Evolutionary conservation across 2,329 filamentous ascomycete species (phyloP).

Genomic region (Colletotrichum costaricense): DNA sequence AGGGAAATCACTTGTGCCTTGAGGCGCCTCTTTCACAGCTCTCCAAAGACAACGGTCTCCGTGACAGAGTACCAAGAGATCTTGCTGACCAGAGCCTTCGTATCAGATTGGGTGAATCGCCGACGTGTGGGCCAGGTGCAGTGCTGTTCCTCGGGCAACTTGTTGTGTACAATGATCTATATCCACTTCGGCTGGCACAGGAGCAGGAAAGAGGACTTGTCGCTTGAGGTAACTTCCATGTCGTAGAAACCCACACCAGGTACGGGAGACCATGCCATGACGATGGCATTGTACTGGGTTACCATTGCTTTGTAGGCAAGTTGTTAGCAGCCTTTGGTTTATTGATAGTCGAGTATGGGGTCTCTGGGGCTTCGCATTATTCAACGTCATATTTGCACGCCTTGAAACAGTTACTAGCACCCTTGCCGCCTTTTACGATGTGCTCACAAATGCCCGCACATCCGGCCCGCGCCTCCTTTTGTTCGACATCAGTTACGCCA

Average conservation of each 20-base stretch:
- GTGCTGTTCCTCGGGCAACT: background rate
- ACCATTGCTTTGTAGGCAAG: slow-evolving; percentile 24
- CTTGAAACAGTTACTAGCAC: background rate
- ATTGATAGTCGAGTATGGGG: background rate
- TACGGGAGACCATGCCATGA: slow-evolving; percentile 21
- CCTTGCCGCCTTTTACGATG: background rate
- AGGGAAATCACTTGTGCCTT: background rate
- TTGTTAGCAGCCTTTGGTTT: background rate
- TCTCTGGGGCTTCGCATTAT: background rate
- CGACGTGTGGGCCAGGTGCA: slow-evolving; percentile 39
- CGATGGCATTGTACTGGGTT: slow-evolving; percentile 34
- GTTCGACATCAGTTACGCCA: background rate
- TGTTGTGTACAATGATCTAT: background rate
- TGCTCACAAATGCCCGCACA: background rate
- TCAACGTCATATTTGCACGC: background rate
- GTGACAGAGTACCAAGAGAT: slow-evolving; percentile 43
- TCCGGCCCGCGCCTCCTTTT: background rate
- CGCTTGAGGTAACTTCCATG: slow-evolving; percentile 29
- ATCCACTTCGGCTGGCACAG: slow-evolving; percentile 36
- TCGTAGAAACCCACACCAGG: slow-evolving; percentile 31
- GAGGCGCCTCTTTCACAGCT: slow-evolving; percentile 45
- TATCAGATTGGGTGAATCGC: slow-evolving; percentile 46
- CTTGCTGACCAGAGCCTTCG: slow-evolving; percentile 40
- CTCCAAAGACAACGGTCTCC: slow-evolving; percentile 44
- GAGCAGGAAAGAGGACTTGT: slow-evolving; percentile 41